phyloP scores from a whole-genome alignment of 371 early-diverging fungal species.

The Conidiobolus incongruus region DNA sequence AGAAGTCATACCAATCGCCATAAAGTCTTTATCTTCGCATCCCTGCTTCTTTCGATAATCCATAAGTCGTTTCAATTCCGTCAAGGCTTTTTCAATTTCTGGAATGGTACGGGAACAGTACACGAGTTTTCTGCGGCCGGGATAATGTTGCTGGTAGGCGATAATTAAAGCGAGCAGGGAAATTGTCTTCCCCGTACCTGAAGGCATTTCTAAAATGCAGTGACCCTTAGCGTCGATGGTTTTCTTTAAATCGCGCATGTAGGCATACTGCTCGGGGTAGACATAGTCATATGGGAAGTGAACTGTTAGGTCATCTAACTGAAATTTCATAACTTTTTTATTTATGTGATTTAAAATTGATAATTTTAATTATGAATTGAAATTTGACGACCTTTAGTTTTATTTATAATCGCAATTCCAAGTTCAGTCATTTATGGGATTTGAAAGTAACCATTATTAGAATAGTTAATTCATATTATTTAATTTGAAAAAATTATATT shows the following conservation, averaged over 20 bases:
- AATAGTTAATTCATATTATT: too few relatives aligned
- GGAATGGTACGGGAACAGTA: slow-evolving; percentile 98
- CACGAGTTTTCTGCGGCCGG: slow-evolving; percentile 79
- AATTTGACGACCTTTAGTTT: too few relatives aligned
- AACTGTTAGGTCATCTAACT: slow-evolving; percentile 83
- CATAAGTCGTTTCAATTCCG: slow-evolving; percentile 85
- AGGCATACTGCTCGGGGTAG: slow-evolving; percentile 98
- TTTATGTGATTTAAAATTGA: too few relatives aligned
- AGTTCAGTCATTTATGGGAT: too few relatives aligned
- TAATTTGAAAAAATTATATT: too few relatives aligned
- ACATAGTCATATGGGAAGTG: slow-evolving; percentile 98
- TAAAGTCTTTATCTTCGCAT: slow-evolving; percentile 53
- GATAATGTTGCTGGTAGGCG: slow-evolving; percentile 85
- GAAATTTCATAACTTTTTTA: too few relatives aligned
- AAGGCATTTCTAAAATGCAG: slow-evolving; percentile 98
- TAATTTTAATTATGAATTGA: too few relatives aligned
- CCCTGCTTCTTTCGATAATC: slow-evolving; percentile 41
- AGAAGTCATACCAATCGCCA: slow-evolving; percentile 89
- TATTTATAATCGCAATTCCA: too few relatives aligned
- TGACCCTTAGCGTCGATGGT: slow-evolving; percentile 89
- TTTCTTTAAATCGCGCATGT: slow-evolving; percentile 92
- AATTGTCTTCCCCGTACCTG: slow-evolving; percentile 99
- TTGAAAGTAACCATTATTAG: too few relatives aligned
- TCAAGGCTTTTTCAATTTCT: slow-evolving; percentile 97
- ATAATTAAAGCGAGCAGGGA: slow-evolving; percentile 90